Conservation (phyloP, 805 yeast genomes). For the Hanseniaspora guilliermondii region DNA sequence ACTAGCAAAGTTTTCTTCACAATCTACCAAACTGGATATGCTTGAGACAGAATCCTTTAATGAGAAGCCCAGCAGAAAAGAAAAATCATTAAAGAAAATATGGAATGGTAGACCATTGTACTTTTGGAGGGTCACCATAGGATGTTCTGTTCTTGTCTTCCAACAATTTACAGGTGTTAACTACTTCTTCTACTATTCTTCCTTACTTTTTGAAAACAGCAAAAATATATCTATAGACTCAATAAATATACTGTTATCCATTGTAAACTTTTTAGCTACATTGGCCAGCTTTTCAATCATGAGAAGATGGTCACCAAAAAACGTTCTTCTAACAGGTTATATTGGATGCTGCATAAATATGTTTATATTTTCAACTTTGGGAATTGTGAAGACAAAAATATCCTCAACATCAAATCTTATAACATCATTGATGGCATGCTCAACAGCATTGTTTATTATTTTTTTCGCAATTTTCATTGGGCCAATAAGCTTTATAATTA, state of each 20-base stretch:
- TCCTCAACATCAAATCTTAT: constrained; percentile 33
- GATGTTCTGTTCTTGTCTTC: constrained; percentile 45
- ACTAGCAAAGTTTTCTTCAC: not conserved
- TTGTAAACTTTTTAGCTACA: constrained; percentile 45
- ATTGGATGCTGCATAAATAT: constrained; percentile 43
- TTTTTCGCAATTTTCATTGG: constrained; percentile 67
- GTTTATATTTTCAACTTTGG: constrained; percentile 48
- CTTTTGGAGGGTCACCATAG: constrained; percentile 40
- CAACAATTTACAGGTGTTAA: constrained; percentile 55
- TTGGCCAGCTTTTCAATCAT: constrained; percentile 40
- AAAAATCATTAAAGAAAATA: not conserved
- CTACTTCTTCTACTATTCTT: constrained; percentile 56
- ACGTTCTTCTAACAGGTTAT: constrained; percentile 40
- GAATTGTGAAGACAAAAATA: constrained; percentile 31
- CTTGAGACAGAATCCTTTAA: not conserved
- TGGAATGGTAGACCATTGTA: constrained; percentile 15
- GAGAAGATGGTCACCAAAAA: constrained; percentile 44
- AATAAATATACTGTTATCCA: constrained; percentile 46
- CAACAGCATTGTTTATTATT: constrained; percentile 51
- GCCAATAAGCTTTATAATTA: constrained; percentile 52
- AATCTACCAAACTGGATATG: constrained; percentile 23
- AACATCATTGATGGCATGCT: constrained; percentile 49
- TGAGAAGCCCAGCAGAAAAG: not conserved
- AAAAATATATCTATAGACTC: constrained; percentile 41
- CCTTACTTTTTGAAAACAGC: constrained; percentile 44